Conservation (phyloP, 2,329 filamentous ascomycete species). For the Huntiella savannae region DNA sequence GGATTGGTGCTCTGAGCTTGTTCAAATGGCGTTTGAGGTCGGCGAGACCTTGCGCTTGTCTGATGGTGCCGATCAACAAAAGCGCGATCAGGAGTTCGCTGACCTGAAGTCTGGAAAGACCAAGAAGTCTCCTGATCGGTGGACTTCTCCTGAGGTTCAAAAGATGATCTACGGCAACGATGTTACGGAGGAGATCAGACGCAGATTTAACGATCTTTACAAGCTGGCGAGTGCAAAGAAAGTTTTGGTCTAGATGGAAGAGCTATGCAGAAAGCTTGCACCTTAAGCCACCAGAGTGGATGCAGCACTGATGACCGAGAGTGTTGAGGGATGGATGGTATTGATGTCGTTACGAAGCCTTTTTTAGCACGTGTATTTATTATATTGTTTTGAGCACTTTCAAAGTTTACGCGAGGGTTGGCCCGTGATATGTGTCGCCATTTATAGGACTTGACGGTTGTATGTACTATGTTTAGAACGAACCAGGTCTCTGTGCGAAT, state of each 20-base stretch:
- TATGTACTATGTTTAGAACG: not conserved
- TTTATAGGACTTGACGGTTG: not conserved
- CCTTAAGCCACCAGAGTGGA: too few relatives aligned
- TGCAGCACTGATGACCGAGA: not conserved
- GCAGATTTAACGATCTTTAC: slow-evolving; percentile 30
- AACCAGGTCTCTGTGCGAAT: too few relatives aligned
- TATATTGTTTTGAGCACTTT: too few relatives aligned
- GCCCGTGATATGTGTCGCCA: not conserved
- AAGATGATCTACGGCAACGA: slow-evolving; percentile 46
- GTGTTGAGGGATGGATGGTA: not conserved
- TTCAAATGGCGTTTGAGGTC: slow-evolving; percentile 32
- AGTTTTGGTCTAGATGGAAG: too few relatives aligned
- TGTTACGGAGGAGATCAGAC: slow-evolving; percentile 33
- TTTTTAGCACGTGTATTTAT: too few relatives aligned
- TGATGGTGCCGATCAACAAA: slow-evolving; percentile 37
- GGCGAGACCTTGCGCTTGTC: slow-evolving; percentile 37
- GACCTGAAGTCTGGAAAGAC: slow-evolving; percentile 28
- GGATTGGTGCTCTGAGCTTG: slow-evolving; percentile 31
- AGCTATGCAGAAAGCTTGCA: too few relatives aligned
- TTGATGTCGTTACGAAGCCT: not conserved
- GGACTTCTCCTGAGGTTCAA: slow-evolving; percentile 51
- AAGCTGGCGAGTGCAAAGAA: slow-evolving; percentile 11
- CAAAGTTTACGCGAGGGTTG: too few relatives aligned
- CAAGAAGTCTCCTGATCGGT: slow-evolving; percentile 43
- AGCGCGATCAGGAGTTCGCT: slow-evolving; percentile 37